These are phyloP conservation scores for Agaricus bisporus DNA, from an alignment of 768 basidiomycete species.

Conservation along the genomic window DNA sequence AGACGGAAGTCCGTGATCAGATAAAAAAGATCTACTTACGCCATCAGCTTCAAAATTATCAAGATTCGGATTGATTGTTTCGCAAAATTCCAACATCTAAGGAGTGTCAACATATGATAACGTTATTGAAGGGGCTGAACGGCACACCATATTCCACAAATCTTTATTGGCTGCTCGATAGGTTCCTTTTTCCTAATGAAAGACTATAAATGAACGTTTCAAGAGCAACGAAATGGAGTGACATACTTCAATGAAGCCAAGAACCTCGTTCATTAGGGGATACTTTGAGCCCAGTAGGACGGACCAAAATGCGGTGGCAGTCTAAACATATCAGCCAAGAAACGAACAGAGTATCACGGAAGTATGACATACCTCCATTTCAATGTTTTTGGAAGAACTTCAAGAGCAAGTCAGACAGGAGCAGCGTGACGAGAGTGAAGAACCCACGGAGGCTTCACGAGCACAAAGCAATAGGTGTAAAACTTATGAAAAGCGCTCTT, in stretches of 20 bases:
- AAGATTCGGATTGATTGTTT: slow-evolving; percentile 51
- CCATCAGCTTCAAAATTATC: slow-evolving; percentile 72
- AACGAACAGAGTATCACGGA: background rate
- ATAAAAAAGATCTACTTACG: slow-evolving; percentile 27
- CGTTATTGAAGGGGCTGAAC: background rate
- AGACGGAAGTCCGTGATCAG: background rate
- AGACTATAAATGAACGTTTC: slow-evolving; percentile 8
- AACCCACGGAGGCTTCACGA: slow-evolving; percentile 62
- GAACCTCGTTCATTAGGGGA: slow-evolving; percentile 57
- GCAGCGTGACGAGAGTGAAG: background rate
- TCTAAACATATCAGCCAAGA: slow-evolving; percentile 32
- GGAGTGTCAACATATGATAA: slow-evolving; percentile 5
- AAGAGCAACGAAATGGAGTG: background rate
- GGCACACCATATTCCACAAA: slow-evolving; percentile 74
- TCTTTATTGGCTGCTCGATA: slow-evolving; percentile 84
- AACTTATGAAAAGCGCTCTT: slow-evolving; percentile 54
- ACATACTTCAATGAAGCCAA: slow-evolving; percentile 60
- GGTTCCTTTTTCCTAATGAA: slow-evolving; percentile 38
- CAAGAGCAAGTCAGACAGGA: background rate
- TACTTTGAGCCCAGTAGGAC: slow-evolving; percentile 65
- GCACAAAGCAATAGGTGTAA: slow-evolving; percentile 64
- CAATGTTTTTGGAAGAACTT: slow-evolving; percentile 70
- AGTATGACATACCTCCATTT: slow-evolving; percentile 61
- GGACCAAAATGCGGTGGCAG: slow-evolving; percentile 70
- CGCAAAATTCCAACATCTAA: slow-evolving; percentile 75